Conservation (phyloP, 129 eudicot species). For the Silybum marianum region DNA sequence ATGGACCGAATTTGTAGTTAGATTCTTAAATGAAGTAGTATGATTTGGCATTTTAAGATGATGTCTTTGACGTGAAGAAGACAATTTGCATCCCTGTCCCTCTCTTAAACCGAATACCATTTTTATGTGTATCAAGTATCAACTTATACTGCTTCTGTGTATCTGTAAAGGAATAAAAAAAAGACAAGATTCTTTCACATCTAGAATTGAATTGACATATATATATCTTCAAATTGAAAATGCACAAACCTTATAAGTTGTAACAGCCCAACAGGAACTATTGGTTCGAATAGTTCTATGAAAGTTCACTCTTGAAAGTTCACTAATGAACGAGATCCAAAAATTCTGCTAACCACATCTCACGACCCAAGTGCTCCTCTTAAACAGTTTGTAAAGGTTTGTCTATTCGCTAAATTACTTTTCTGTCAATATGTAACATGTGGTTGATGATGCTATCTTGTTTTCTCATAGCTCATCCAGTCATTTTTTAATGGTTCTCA, state of each 20-base stretch:
- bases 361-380: slow-evolving; percentile 95
- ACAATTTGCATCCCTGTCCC: not conserved
- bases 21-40: not conserved
- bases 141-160: not conserved
- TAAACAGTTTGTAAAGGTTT: slow-evolving; percentile 88
- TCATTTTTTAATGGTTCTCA: not conserved
- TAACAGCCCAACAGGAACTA: not conserved
- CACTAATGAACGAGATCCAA: slow-evolving; percentile 81
- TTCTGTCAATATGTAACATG: not conserved
- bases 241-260: not conserved
- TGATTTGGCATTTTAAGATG: not conserved
- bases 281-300: not conserved
- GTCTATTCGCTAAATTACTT: not conserved
- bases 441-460: not conserved
- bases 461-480: not conserved
- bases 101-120: too few relatives aligned
- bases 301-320: not conserved
- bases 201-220: not conserved
- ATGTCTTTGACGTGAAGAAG: too few relatives aligned
- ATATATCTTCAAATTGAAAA: not conserved
- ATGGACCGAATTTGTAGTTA: not conserved
- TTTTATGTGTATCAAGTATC: not conserved
- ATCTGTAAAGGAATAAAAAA: not conserved
- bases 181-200: not conserved
- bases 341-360: slow-evolving; percentile 83